Base-by-base conservation (phyloP, 345 rosid genomes). In the Sonneratia alba region DNA sequence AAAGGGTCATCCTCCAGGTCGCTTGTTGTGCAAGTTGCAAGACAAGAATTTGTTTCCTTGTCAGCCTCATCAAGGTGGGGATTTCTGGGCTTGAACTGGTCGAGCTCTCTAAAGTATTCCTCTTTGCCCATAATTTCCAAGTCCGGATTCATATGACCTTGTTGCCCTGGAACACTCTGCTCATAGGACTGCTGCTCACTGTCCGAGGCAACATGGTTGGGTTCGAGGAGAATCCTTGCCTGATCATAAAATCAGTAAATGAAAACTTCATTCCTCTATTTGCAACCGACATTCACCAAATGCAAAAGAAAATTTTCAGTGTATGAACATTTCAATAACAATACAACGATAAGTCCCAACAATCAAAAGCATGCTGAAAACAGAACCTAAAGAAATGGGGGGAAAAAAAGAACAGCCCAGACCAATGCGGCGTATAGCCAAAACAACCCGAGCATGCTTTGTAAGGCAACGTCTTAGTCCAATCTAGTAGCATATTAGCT, bases 181-280 rank as follows among this genome's bases (percentile, higher is more conserved):
- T 82, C 83, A 42, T 63, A 72, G 3, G 68, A 80, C 40, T 76
- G 87, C 24, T 72, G 78, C 70, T 84, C 80, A 68, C 78, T 80
- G 57, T 77, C 80, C 2, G 76, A 70, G 49, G 87, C 85, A 2
- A 79, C 83, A 70, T 79, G 81, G 66, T 86, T 88, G 47, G 82
- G 74, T 71, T 84, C 98, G 85, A 81, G 86, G 64, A 95, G 90
- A 75, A 90, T 86, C 86, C 94, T 88, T 68, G 97, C 99, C 97
- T 94, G 85, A 73, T 71, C 81, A 73, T 27, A 53, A 12, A 82
- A 70, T 19, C 78, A 74, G 68, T 42, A 36, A n/a, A 6, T 7
- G 12, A 51, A 3, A 2, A 38, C 19, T 38, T 42, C 34, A 38
- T 67, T 15, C 59, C 3, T n/a, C 70, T 10, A 43, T 45, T 68